A percentile compares a stretch with the other conserved stretches of the same genome.
These are phyloP conservation scores for Aspergillus mulundensis DNA, from an alignment of 495 filamentous ascomycete genomes.

Conservation along the genomic window DNA sequence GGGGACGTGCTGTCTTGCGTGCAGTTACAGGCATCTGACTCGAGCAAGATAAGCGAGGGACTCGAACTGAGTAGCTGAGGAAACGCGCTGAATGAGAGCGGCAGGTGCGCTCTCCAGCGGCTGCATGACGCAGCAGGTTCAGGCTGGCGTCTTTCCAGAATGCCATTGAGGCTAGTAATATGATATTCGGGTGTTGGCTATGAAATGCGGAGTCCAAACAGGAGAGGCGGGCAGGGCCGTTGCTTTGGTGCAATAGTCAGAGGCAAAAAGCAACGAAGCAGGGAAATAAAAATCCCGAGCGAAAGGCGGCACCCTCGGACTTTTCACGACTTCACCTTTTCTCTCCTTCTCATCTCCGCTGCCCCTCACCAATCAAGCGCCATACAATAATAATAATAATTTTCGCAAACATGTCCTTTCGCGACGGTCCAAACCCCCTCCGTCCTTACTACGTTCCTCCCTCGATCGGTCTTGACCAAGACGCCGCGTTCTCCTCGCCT, in stretches of 20 bases:
- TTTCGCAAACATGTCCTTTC: constrained; percentile 33
- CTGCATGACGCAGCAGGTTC: constrained; percentile 33
- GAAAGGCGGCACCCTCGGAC: constrained; percentile 23
- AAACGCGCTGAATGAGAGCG: constrained; percentile 32
- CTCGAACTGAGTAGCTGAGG: constrained; percentile 27
- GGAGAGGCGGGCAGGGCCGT: not conserved
- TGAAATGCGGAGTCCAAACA: constrained; percentile 5
- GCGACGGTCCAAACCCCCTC: constrained; percentile 77
- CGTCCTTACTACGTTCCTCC: constrained; percentile 94
- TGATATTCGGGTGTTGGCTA: not conserved
- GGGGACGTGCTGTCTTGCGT: not conserved
- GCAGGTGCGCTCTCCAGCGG: constrained; percentile 27
- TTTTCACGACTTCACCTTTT: constrained; percentile 9
- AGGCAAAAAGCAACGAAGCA: constrained; percentile 7
- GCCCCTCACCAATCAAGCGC: constrained; percentile 5
- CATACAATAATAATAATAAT: constrained; percentile 4
- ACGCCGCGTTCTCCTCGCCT: constrained; percentile 29
- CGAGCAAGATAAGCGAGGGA: constrained; percentile 17
- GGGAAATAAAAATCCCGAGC: constrained; percentile 19
- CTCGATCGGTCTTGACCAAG: constrained; percentile 54
- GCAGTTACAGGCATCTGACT: constrained; percentile 3
- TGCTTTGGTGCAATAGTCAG: not conserved
- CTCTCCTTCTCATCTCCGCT: constrained; percentile 8
- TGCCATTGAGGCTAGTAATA: constrained; percentile 25
- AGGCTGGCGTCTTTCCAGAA: constrained; percentile 36